phyloP scores from a whole-genome alignment of 805 yeast genomes.

The Torulaspora indica region DNA sequence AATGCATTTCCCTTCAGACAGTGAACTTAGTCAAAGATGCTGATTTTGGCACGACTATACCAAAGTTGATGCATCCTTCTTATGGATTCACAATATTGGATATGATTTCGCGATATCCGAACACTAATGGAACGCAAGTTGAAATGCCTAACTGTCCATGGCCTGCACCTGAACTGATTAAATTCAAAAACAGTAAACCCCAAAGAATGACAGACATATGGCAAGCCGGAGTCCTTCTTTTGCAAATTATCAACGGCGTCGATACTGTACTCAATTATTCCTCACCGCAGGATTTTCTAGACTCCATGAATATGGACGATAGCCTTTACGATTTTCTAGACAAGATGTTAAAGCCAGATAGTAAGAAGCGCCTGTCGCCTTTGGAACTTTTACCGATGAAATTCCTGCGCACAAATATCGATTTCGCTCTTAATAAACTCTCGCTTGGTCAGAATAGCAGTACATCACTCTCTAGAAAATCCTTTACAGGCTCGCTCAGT shows the following conservation, averaged over 20 bases:
- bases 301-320: conserved; percentile 44
- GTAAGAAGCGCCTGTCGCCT: conserved; percentile 74
- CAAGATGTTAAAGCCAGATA: conserved; percentile 58
- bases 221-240: conserved; percentile 80
- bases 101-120: conserved; percentile 39
- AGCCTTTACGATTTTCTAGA: conserved; percentile 62
- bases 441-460: conserved; percentile 18
- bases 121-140: conserved; percentile 25
- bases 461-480: conserved; percentile 7
- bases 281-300: conserved; percentile 62
- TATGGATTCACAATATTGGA: conserved; percentile 49
- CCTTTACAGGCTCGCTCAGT: conserved; percentile 10
- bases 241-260: conserved; percentile 59
- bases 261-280: conserved; percentile 50
- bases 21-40: conserved; percentile 48
- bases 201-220: conserved; percentile 87
- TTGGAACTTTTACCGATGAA: conserved; percentile 79
- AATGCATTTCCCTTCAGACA: conserved; percentile 57
- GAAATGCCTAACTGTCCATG: conserved; percentile 40
- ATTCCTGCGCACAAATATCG: conserved; percentile 72
- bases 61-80: conserved; percentile 57
- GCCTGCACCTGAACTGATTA: conserved; percentile 73
- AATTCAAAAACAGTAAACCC: conserved; percentile 42
- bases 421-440: conserved; percentile 32
- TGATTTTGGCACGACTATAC: conserved; percentile 50